phyloP scores from a whole-genome alignment of 257 asterid species.

The Jacaranda mimosifolia region DNA sequence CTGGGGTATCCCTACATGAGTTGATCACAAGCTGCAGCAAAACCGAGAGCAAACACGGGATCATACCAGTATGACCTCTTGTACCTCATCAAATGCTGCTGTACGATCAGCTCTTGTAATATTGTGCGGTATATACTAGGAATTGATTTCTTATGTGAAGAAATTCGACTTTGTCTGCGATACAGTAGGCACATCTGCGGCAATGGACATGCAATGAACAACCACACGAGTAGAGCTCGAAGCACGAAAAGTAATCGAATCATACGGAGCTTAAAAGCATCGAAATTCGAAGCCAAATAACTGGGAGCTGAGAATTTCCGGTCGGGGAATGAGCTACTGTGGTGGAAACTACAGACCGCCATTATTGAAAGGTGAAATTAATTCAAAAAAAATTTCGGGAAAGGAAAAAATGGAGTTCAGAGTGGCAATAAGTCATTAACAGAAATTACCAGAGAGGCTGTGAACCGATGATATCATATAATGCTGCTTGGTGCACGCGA shows the following conservation, averaged over 20 bases:
- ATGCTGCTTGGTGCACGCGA: conserved; percentile 39
- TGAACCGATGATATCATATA: conserved; percentile 83
- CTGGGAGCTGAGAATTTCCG: conserved; percentile 47
- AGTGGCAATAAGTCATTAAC: conserved; percentile 29
- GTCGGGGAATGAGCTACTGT: conserved; percentile 52
- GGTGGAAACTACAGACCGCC: conserved; percentile 65
- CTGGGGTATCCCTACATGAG: conserved; percentile 96
- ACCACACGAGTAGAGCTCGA: conserved; percentile 52
- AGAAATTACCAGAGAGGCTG: conserved; percentile 69
- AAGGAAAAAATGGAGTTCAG: conserved; percentile 29
- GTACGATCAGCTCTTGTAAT: conserved; percentile 91
- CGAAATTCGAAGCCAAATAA: conserved; percentile 36
- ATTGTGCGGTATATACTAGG: conserved; percentile 90
- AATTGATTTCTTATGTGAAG: conserved; percentile 88
- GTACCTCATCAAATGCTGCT: conserved; percentile 87
- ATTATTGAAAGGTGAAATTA: conserved; percentile 30
- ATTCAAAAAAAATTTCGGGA: neutral
- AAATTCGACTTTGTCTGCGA: conserved; percentile 83
- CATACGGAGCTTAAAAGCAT: conserved; percentile 58
- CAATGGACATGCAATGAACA: conserved; percentile 72
- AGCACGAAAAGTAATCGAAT: conserved; percentile 48
- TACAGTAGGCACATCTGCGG: conserved; percentile 79
- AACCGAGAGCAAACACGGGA: conserved; percentile 91
- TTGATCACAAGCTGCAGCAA: conserved; percentile 87
- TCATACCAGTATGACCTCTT: conserved; percentile 84